Conservation (phyloP, 805 yeast genomes). For the Yamadazyma ubonensis region DNA sequence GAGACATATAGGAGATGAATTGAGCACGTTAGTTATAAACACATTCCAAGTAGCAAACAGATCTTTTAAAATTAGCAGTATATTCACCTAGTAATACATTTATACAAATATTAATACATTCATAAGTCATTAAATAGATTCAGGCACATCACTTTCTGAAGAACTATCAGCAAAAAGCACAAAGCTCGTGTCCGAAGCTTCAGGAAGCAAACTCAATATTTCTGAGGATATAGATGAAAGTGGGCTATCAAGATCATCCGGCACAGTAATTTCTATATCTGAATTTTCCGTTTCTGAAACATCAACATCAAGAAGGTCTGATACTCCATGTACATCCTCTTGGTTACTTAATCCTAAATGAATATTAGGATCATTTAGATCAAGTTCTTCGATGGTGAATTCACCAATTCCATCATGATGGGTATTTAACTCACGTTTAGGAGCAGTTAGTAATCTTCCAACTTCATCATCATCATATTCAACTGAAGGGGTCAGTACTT, state of each 20-base stretch:
- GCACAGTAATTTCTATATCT: too few species aligned
- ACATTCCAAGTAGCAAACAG: too few species aligned
- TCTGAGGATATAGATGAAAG: conserved; percentile 8
- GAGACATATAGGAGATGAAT: too few species aligned
- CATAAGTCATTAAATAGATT: background rate
- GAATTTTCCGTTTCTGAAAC: too few species aligned
- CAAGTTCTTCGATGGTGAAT: background rate
- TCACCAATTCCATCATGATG: background rate
- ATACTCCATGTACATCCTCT: too few species aligned
- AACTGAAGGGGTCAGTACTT: background rate
- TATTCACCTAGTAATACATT: too few species aligned
- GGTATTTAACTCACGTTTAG: background rate
- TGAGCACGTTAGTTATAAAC: too few species aligned
- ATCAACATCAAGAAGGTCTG: background rate
- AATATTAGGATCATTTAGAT: background rate
- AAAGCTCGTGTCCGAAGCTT: conserved; percentile 6
- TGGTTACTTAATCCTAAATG: background rate
- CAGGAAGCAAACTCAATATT: conserved; percentile 3
- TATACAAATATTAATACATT: too few species aligned
- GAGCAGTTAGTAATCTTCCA: conserved; percentile 2
- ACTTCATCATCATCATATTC: conserved; percentile 10
- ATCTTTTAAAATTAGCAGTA: too few species aligned
- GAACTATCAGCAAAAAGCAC: conserved; percentile 4
- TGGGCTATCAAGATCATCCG: conserved; percentile 8
- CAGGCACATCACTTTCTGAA: background rate